Conservation (phyloP, 2,329 filamentous ascomycete genomes). For the Diaporthe sp. region DNA sequence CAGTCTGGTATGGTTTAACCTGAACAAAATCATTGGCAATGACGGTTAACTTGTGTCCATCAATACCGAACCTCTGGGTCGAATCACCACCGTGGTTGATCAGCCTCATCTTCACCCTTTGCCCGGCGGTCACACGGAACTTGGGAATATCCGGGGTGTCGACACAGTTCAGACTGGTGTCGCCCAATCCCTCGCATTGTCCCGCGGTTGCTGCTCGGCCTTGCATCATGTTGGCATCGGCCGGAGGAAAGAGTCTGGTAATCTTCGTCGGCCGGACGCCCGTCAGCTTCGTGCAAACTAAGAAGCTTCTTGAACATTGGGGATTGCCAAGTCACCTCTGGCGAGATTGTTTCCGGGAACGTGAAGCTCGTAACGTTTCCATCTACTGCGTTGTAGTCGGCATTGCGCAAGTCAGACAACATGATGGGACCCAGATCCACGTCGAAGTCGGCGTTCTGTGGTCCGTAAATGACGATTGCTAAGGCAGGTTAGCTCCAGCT, state of each 20-base stretch:
- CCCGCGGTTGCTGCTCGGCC: neutral
- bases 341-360: constrained; percentile 1
- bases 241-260: neutral
- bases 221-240: constrained; percentile 10
- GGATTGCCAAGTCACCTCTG: neutral
- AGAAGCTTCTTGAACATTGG: neutral
- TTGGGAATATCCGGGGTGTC: neutral
- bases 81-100: constrained; percentile 6
- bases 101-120: constrained; percentile 5
- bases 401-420: constrained; percentile 7
- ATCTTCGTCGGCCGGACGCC: neutral
- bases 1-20: neutral
- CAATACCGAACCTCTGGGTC: constrained; percentile 10
- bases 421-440: neutral
- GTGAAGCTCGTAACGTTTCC: neutral
- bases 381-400: neutral
- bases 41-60: neutral
- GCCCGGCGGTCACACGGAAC: neutral
- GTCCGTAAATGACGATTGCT: constrained; percentile 3
- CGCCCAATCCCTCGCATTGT: neutral
- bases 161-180: neutral
- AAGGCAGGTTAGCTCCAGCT: neutral
- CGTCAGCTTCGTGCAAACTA: neutral
- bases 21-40: neutral
- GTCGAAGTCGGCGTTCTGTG: neutral